Evolutionary conservation across 352 stramenopile genomes (phyloP), one percentile per base, ranked within the genome.

Genomic region (Phytophthora aleatoria): DNA sequence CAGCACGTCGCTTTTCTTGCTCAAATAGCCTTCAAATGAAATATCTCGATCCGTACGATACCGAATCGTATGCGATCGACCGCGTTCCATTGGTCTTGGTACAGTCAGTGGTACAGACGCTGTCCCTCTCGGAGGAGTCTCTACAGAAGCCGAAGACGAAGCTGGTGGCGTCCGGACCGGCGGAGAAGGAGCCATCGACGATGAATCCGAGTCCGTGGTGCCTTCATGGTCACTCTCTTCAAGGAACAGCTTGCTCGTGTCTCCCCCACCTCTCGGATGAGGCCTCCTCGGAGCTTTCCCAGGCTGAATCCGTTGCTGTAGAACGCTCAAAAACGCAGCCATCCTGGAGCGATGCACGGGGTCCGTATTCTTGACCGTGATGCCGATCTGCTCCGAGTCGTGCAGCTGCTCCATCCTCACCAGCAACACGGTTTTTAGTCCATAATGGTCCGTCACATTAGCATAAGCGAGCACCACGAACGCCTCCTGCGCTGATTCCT

Each of bases 1-100:
- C 0, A 94, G 50, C 47, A 94, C 42, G 36, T 94, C 86, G 51
- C 86, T 89, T 61, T 94, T 94, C 67, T 91, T 91, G 74, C 81
- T 89, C 52, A 94, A 60, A 42, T 94, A 94, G 1, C 86, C 86
- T 77, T 94, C 86, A 55, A 94, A 94, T 11, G 81, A 77, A 38
- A 94, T 93, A 10, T 85, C 82, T 12, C 76, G 68, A 28, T 87
- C 77, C 0, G 67, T 85, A 12, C 84, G 81, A 47, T 92, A 92
- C 8, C 84, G 80, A 49, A 91, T 69, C 1, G 81, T 90, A 51
- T 92, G 78, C 0, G 81, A 90, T 27, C 84, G 74, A 39, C 58
- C 62, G 5, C 81, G 81, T 11, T 74, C 74, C 9, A 66, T 30
- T 28, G 57, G 57, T 9, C 55, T 47, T 8, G 57, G 45, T 9